Evolutionary conservation across 805 yeast genomes (phyloP), one percentile per base, ranked within the genome.

Genomic region (Candida parachauliodes): DNA sequence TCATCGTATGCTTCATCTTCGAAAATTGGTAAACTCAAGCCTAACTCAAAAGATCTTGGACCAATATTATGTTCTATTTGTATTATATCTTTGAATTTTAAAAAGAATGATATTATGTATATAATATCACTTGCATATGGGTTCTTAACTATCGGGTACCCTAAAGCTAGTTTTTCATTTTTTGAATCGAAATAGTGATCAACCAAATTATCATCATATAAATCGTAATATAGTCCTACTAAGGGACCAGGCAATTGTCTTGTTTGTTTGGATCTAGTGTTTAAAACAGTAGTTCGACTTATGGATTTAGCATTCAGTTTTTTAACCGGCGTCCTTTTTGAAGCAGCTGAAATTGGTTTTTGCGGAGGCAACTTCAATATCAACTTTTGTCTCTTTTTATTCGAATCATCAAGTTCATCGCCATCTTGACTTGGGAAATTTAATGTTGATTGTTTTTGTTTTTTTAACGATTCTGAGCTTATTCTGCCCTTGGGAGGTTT

Each of bases 161-260:
- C 72, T 7, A 66, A 48, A 0, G 71, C 71, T 12, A 68, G 32
- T 14, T 38, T 37, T 34, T 63, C 64, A 2, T 45, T 22, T 3
- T 48, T 39, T 1, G 52, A 47, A 4, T 33, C 26, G 2, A 25
- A 28, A 28, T 49, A 42, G 12, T 45, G 43, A n/a, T 44, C 44
- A 2, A 52, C 49, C 5, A 56, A 33, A 44, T 60, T 62, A 11
- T 64, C 70, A 40, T 68, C 72, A 39, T 68, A 67, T 8, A 57
- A 45, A 30, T 59, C 63, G 40, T 59, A 66, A 34, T 51, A 45
- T 20, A 68, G 44, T 0, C 61, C 57, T 3, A 67, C 49, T 31
- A 67, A 46, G 1, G 74, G 72, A 1, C 71, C 72, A 0, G 72
- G 71, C 11, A 59, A 51, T 24, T 61, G 60, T 22, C 69, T 46